phyloP scores from a whole-genome alignment of 1,284 basidiomycete genomes.

The Puccinia sorghi region DNA sequence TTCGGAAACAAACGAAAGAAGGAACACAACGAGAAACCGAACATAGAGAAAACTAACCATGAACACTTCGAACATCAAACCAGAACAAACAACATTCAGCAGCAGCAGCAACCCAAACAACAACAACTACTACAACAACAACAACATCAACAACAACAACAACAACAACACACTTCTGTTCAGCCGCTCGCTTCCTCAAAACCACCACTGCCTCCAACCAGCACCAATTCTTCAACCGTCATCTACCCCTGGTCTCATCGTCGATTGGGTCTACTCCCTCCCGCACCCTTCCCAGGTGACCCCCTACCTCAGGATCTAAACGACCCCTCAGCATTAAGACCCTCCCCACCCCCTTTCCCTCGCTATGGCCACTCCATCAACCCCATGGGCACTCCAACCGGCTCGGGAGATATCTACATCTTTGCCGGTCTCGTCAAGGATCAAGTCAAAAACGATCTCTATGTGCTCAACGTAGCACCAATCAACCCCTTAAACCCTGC shows the following conservation, averaged over 20 bases:
- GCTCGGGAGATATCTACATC: conserved; percentile 83
- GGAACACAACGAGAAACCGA: too few relatives aligned
- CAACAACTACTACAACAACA: neutral
- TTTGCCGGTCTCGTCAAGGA: conserved; percentile 97
- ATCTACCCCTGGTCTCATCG: conserved; percentile 74
- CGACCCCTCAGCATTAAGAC: conserved; percentile 64
- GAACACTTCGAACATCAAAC: neutral
- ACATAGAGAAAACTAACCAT: neutral
- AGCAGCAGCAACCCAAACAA: neutral
- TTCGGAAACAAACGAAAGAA: conserved; percentile 39
- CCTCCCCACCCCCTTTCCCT: conserved; percentile 73
- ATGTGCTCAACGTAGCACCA: conserved; percentile 74
- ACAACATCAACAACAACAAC: neutral
- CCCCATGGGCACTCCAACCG: conserved; percentile 65
- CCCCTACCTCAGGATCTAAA: conserved; percentile 64
- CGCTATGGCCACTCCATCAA: conserved; percentile 97
- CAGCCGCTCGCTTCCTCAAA: neutral
- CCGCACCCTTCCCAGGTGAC: conserved; percentile 67
- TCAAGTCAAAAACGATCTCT: conserved; percentile 87
- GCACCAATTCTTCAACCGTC: conserved; percentile 47
- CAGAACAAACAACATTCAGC: neutral
- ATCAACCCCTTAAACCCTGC: conserved; percentile 41
- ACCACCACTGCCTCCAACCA: too few relatives aligned
- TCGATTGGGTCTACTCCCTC: conserved; percentile 68
- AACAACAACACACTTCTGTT: neutral